Evolutionary conservation across 2,329 filamentous ascomycete genomes (phyloP).

Genomic region (Xylaria sp.): DNA sequence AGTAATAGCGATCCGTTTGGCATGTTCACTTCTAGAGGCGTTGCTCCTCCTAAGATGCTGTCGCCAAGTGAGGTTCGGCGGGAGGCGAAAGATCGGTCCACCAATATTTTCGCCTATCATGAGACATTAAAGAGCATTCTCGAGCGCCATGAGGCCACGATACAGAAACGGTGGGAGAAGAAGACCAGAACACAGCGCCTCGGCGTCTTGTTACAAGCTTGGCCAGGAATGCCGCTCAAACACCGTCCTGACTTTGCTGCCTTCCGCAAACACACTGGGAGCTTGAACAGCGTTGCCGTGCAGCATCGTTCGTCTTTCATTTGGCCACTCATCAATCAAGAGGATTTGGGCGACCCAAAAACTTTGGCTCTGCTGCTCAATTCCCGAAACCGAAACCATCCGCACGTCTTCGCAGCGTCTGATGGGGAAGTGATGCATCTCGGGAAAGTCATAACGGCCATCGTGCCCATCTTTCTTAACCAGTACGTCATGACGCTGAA

Average conservation of each 20-base stretch:
- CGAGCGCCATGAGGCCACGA: conserved; percentile 54
- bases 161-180: conserved; percentile 61
- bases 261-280: conserved; percentile 34
- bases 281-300: conserved; percentile 27
- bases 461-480: conserved; percentile 41
- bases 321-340: conserved; percentile 62
- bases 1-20: conserved; percentile 25
- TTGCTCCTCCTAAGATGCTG: conserved; percentile 12
- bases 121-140: conserved; percentile 47
- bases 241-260: conserved; percentile 60
- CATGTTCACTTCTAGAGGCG: conserved; percentile 21
- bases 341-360: conserved; percentile 55
- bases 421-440: conserved; percentile 47
- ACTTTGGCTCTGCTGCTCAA: conserved; percentile 58
- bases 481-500: conserved; percentile 45
- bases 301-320: conserved; percentile 47
- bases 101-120: conserved; percentile 45
- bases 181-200: conserved; percentile 54
- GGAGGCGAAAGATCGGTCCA: conserved; percentile 17
- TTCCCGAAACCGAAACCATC: conserved; percentile 53
- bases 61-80: conserved; percentile 13
- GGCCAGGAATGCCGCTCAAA: conserved; percentile 54
- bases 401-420: conserved; percentile 52
- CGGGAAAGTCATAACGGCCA: conserved; percentile 32
- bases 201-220: conserved; percentile 52